phyloP scores from a whole-genome alignment of 1,284 basidiomycete genomes.

The Phlebopus sp. region DNA sequence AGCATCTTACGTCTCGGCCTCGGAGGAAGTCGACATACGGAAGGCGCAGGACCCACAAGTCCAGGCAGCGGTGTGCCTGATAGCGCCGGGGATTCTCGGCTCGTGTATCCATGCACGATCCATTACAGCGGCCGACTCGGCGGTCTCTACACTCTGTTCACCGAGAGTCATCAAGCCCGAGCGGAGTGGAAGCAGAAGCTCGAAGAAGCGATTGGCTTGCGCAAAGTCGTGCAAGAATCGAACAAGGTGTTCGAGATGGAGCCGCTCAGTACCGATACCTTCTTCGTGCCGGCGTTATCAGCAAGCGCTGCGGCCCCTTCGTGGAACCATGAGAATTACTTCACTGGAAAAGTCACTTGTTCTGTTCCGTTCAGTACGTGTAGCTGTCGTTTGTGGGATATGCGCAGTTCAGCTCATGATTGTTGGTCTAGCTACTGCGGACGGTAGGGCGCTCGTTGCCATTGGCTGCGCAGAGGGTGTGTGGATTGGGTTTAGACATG shows the following conservation, averaged over 20 bases:
- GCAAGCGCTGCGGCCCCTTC: constrained; percentile 46
- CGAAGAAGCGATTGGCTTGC: constrained; percentile 82
- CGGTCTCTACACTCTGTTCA: constrained; percentile 82
- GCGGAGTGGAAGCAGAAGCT: constrained; percentile 88
- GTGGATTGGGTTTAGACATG: constrained; percentile 92
- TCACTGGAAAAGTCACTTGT: constrained; percentile 90
- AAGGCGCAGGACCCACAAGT: constrained; percentile 31
- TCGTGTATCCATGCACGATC: constrained; percentile 81
- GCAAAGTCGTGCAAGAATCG: constrained; percentile 85
- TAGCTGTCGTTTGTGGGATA: not conserved
- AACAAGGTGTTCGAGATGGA: constrained; percentile 92
- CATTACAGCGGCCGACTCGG: constrained; percentile 83
- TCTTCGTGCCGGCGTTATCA: constrained; percentile 65
- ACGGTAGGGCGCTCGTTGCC: constrained; percentile 83
- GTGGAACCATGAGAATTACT: constrained; percentile 69
- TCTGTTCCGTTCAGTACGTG: constrained; percentile 87
- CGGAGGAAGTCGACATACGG: constrained; percentile 41
- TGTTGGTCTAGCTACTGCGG: constrained; percentile 60
- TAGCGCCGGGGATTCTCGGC: constrained; percentile 57
- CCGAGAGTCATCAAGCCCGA: constrained; percentile 74
- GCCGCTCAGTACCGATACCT: constrained; percentile 82
- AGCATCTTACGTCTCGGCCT: constrained; percentile 57
- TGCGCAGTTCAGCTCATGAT: constrained; percentile 13
- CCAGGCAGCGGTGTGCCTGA: constrained; percentile 31
- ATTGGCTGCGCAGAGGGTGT: constrained; percentile 95